Percentiles rank a stretch among this genome's conserved stretches.
Conservation (phyloP, 768 basidiomycete genomes). For the Mycena vulgaris region DNA sequence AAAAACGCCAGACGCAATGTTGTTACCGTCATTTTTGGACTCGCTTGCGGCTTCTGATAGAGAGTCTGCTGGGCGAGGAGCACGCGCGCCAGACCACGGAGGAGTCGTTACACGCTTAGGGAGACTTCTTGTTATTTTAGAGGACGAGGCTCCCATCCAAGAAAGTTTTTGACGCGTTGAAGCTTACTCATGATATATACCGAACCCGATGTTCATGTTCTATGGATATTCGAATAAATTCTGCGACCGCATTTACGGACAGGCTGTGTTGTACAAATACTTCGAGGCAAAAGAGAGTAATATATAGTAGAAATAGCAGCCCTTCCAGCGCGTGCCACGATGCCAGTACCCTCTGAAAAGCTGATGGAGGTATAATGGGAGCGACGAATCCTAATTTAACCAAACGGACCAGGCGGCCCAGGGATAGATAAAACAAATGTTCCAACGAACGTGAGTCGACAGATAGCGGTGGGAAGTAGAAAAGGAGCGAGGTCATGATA, state of each 20-base stretch:
- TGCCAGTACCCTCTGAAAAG: slow-evolving; percentile 30
- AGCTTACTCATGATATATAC: neutral
- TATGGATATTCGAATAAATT: slow-evolving; percentile 38
- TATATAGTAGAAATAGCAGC: slow-evolving; percentile 53
- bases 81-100: slow-evolving; percentile 64
- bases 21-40: slow-evolving; percentile 64
- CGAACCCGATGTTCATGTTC: slow-evolving; percentile 11
- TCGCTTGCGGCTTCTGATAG: slow-evolving; percentile 61
- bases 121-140: slow-evolving; percentile 72
- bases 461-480: slow-evolving; percentile 38
- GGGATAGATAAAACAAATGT: slow-evolving; percentile 32
- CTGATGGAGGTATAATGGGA: slow-evolving; percentile 33
- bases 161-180: neutral
- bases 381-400: slow-evolving; percentile 36
- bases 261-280: slow-evolving; percentile 65
- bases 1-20: slow-evolving; percentile 10
- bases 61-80: slow-evolving; percentile 47
- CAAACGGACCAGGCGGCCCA: slow-evolving; percentile 31
- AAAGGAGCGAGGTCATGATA: slow-evolving; percentile 51
- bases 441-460: slow-evolving; percentile 36
- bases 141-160: slow-evolving; percentile 73
- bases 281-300: slow-evolving; percentile 47
- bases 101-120: slow-evolving; percentile 62
- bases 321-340: slow-evolving; percentile 53
- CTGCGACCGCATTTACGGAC: slow-evolving; percentile 39